Evolutionary conservation across 2,329 filamentous ascomycete species (phyloP), one percentile per base, ranked within the genome.

Genomic region (Colletotrichum orbiculare): DNA sequence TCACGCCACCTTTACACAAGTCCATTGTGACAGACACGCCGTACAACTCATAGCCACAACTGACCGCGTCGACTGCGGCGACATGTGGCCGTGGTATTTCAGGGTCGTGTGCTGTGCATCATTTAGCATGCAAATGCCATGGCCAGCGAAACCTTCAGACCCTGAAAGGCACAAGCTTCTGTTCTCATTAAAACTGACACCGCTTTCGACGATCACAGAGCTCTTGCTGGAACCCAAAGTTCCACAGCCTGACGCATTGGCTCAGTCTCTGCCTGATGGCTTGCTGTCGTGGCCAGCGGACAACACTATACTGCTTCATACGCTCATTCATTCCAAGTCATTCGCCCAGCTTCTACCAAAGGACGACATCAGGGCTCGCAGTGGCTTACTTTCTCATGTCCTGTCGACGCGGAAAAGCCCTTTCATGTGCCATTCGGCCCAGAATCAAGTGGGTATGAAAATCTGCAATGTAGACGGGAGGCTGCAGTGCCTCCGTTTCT

Each of bases 1-100:
- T 57, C 58, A 52, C 63, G 52, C 57, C 58, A 57, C 53, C 42
- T 25, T 53, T 17, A n/a, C 35, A 35, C 33, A 54, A 38, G 47
- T 63, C 43, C 25, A 56, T 46, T 17, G 38, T 56, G 57, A 47
- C 46, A 50, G n/a, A 48, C 50, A 46, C 8, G 12, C 42, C 13
- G 15, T 33, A 37, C 33, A 33, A 37, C 25, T 25, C 25, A 25
- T 25, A 25, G 25, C 25, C 25, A 25, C 3, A 25, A 25, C 25
- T 25, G 25, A 25, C 25, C 25, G 25, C 25, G 35, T 59, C 47
- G 57, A 48, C 35, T 49, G 25, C 13, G 25, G 52, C 11, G 52
- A 59, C 47, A 47, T 37, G 52, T 53, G 52, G 8, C 35, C 38
- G 53, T 52, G 52, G 53, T 48, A 41, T 53, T 57, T 42, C 37